Evolutionary conservation across 345 rosid species (phyloP).

Genomic region (Conringia planisiliqua): DNA sequence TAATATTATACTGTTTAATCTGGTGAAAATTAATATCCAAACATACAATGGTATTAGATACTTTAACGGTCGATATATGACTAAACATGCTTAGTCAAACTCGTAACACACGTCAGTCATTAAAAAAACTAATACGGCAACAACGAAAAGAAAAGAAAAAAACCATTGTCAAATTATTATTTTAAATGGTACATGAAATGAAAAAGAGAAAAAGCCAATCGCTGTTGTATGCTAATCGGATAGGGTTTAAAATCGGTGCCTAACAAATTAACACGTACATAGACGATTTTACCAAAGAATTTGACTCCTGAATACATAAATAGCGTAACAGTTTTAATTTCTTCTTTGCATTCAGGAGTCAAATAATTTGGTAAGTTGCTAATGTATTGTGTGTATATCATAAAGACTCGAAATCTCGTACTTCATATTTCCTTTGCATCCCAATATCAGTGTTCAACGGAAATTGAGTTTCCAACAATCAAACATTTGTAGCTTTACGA

Average conservation of each 20-base stretch:
- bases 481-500: neutral
- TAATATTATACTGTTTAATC: neutral
- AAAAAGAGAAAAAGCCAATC: neutral
- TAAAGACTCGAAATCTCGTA: neutral
- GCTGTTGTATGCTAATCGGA: neutral
- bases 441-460: neutral
- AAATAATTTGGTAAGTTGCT: slow-evolving; percentile 20
- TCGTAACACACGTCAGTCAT: neutral
- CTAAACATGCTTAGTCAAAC: neutral
- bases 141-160: too few species aligned
- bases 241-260: slow-evolving; percentile 21
- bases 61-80: neutral
- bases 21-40: neutral
- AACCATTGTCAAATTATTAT: neutral
- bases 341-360: slow-evolving; percentile 15
- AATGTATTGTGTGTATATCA: neutral
- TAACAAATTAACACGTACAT: slow-evolving; percentile 10
- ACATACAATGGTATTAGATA: neutral
- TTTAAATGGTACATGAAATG: neutral
- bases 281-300: neutral
- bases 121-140: neutral
- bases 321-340: slow-evolving; percentile 22
- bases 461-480: neutral
- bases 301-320: neutral
- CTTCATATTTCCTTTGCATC: neutral